Evolutionary conservation across 805 yeast genomes (phyloP), one percentile per base, ranked within the genome.

Genomic region (Blastobotrys peoriensis): DNA sequence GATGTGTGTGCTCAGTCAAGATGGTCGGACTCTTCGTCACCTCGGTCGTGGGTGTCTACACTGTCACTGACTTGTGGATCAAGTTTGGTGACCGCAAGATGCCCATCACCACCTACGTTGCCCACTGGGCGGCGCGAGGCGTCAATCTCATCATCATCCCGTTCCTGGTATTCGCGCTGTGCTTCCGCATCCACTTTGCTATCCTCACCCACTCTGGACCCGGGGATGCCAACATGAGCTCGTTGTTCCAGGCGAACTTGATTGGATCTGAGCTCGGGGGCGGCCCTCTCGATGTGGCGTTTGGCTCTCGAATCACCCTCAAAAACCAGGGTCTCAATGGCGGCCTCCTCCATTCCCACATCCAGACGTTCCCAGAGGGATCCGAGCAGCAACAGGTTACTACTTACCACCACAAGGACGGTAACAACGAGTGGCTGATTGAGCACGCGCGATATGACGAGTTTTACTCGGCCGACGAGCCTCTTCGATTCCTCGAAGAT

Each of bases 11-110:
- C 60, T 83, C 95, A 22, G 95, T 88, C 46, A 93, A 93, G 67
- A 87, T 89, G 96, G 98, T 93, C 47, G 99, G 99, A 57, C 73
- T 91, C 45, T 86, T 93, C 58, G 86, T 86, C 49, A 91, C 95
- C 46, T 65, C 87, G 15, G 68, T 88, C 51, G 88, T 93, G 45
- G 99, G 99, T 40, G 75, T 87, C 50, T 86, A 91, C 66, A 88
- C 96, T 18, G 71, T 86, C 33, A 83, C 79, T 43, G 97, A 93
- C 58, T 71, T 93, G 57, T 93, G 97, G 95, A 71, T 68, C 56
- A 78, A 77, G 62, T 76, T 87, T 56, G 95, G 89, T 52, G 91
- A 85, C 40, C 38, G 58, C 23, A 50, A 59, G 36, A 48, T 69
- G 58, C 60, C 63, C 21, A 22, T 48, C 37, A 53, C 59, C 42